Evolutionary conservation across 805 yeast genomes (phyloP).

Genomic region (Yueomyces sinensis): DNA sequence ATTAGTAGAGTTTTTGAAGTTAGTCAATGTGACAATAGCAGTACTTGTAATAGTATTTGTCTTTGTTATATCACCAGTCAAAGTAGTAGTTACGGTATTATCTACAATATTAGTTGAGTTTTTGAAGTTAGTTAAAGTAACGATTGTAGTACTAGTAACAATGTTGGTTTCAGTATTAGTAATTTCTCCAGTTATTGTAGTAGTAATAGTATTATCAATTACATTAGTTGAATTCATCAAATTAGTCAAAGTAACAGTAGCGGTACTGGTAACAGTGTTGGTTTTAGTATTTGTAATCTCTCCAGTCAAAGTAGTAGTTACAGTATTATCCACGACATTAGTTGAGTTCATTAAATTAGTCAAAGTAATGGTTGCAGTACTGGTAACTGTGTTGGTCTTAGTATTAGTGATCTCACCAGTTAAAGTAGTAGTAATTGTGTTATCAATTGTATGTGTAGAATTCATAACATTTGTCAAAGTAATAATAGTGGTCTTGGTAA

Average conservation of each 20-base stretch:
- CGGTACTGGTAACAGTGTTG: neutral
- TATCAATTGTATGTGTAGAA: neutral
- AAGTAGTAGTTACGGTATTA: too few species aligned
- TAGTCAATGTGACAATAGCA: too few species aligned
- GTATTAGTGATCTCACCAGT: neutral
- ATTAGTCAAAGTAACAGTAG: neutral
- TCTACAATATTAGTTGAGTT: too few species aligned
- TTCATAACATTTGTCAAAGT: neutral
- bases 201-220: neutral
- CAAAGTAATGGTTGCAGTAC: neutral
- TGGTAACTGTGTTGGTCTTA: neutral
- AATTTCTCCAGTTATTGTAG: neutral
- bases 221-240: neutral
- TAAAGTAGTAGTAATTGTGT: neutral
- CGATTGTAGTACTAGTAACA: too few species aligned
- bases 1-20: too few species aligned
- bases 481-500: neutral
- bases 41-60: neutral
- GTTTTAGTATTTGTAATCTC: neutral
- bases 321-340: neutral
- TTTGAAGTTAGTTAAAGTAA: too few species aligned
- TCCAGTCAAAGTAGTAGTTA: conserved; percentile 1
- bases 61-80: neutral
- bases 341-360: neutral
- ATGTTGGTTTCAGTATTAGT: neutral